phyloP scores from a whole-genome alignment of 2,329 filamentous ascomycete species.

The Arthroderma sp. region DNA sequence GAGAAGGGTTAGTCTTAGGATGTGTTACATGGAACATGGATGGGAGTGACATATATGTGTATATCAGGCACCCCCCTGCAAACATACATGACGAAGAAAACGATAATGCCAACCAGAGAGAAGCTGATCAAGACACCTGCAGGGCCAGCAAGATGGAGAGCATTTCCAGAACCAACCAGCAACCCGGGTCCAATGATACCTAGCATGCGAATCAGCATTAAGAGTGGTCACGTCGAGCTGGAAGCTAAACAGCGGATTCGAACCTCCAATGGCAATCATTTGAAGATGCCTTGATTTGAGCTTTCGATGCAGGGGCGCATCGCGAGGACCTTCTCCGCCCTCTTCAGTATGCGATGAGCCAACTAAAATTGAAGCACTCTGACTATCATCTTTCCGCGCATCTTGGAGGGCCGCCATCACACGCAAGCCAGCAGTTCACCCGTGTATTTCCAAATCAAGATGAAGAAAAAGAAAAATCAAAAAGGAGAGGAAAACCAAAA shows the following conservation, averaged over 20 bases:
- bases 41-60: not conserved
- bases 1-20: conserved; percentile 18
- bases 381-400: too few relatives aligned
- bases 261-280: conserved; percentile 47
- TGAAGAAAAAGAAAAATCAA: too few relatives aligned
- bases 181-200: conserved; percentile 55
- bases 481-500: too few relatives aligned
- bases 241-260: conserved; percentile 32
- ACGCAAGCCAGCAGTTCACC: too few relatives aligned
- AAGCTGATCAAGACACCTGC: conserved; percentile 63
- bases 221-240: not conserved
- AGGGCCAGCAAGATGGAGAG: conserved; percentile 54
- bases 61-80: not conserved
- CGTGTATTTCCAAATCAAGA: too few relatives aligned
- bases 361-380: too few relatives aligned
- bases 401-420: too few relatives aligned
- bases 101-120: conserved; percentile 55
- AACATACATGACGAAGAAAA: conserved; percentile 33
- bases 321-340: conserved; percentile 7
- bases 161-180: conserved; percentile 57
- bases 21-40: not conserved
- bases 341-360: too few relatives aligned
- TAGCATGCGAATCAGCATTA: conserved; percentile 22
- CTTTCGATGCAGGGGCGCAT: conserved; percentile 29
- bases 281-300: conserved; percentile 48